Evolutionary conservation across 371 early-diverging fungal genomes (phyloP).

Genomic region (Zychaea mexicana): DNA sequence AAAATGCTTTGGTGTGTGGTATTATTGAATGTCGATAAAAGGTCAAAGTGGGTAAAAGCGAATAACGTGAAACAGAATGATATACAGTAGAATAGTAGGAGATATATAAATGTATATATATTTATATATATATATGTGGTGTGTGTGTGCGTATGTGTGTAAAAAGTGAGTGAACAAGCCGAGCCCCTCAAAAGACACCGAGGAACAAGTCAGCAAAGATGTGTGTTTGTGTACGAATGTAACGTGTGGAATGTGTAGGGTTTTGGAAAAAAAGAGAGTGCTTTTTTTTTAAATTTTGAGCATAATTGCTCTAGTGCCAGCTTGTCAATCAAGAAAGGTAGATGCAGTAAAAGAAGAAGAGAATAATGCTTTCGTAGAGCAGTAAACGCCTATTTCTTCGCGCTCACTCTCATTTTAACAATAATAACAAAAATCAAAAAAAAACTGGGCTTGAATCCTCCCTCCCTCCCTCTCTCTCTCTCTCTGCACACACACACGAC

Average conservation of each 20-base stretch:
- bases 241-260: not conserved
- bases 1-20: not conserved
- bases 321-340: slow-evolving; percentile 1
- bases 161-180: not conserved
- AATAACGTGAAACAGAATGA: not conserved
- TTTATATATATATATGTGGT: not conserved
- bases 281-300: not conserved
- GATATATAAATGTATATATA: too few relatives aligned
- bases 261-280: too few relatives aligned
- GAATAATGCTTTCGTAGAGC: not conserved
- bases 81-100: not conserved
- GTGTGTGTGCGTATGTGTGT: not conserved
- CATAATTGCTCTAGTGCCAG: slow-evolving; percentile 1
- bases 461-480: not conserved
- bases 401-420: not conserved
- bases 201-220: not conserved
- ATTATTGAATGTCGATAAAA: too few relatives aligned
- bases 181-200: not conserved
- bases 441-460: not conserved
- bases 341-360: not conserved
- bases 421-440: too few relatives aligned
- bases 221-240: not conserved
- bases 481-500: too few relatives aligned
- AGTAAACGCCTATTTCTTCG: not conserved
- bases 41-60: too few relatives aligned